These are phyloP conservation scores for Aureobasidium zeae DNA, from an alignment of 2,329 filamentous ascomycete species.

Conservation along the genomic window DNA sequence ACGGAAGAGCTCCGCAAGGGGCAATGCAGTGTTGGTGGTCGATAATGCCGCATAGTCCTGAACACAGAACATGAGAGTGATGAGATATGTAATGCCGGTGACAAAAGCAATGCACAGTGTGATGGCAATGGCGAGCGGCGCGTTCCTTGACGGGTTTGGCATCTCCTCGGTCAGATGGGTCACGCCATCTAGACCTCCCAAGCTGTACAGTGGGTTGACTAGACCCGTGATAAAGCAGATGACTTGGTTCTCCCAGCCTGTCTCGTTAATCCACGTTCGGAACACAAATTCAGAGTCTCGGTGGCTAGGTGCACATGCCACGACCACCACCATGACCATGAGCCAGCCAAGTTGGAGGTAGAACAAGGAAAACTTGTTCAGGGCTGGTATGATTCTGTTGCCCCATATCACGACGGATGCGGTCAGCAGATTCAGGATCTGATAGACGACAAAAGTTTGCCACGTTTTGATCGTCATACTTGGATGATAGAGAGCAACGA, in stretches of 20 bases:
- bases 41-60: conserved; percentile 32
- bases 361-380: conserved; percentile 17
- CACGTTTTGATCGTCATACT: conserved; percentile 16
- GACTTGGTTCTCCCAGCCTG: conserved; percentile 43
- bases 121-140: conserved; percentile 45
- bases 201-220: conserved; percentile 47
- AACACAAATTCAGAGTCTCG: conserved; percentile 39
- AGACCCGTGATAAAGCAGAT: conserved; percentile 50
- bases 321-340: conserved; percentile 1
- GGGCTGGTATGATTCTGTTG: conserved; percentile 17
- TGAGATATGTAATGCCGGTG: conserved; percentile 46
- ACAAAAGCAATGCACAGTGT: conserved; percentile 37
- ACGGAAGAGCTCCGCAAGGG: conserved; percentile 39
- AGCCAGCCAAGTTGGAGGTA: conserved; percentile 3
- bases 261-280: conserved; percentile 42
- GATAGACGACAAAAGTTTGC: conserved; percentile 18
- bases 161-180: conserved; percentile 53
- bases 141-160: conserved; percentile 43
- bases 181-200: conserved; percentile 50
- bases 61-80: conserved; percentile 47
- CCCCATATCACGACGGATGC: conserved; percentile 17
- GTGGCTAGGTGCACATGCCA: conserved; percentile 1
- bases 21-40: conserved; percentile 31
- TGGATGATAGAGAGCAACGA: conserved; percentile 15
- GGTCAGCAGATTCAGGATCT: conserved; percentile 16